Evolutionary conservation across 2,329 filamentous ascomycete genomes (phyloP).

Genomic region (Canariomyces notabilis): DNA sequence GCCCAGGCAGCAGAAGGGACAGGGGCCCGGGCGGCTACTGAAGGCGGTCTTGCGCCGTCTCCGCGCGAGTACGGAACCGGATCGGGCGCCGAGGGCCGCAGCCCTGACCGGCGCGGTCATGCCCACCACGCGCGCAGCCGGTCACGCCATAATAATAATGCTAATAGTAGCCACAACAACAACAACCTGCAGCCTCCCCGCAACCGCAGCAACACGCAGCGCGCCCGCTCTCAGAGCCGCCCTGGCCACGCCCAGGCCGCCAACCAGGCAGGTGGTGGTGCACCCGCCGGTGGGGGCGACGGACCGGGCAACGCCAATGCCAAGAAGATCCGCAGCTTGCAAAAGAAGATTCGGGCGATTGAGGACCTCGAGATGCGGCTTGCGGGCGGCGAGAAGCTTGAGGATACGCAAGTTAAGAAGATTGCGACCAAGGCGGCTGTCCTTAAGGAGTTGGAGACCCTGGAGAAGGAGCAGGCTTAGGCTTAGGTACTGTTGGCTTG

Average conservation of each 20-base stretch:
- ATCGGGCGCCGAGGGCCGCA: conserved; percentile 51
- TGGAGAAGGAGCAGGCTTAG: conserved; percentile 30
- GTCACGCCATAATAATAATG: conserved; percentile 46
- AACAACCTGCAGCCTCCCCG: conserved; percentile 28
- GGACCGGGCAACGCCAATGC: conserved; percentile 62
- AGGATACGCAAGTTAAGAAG: conserved; percentile 98
- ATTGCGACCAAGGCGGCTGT: conserved; percentile 84
- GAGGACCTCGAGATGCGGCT: conserved; percentile 97
- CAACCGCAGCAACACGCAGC: conserved; percentile 48
- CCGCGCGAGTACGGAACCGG: conserved; percentile 37
- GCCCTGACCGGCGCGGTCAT: conserved; percentile 61
- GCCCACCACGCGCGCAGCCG: conserved; percentile 45
- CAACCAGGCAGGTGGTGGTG: conserved; percentile 19
- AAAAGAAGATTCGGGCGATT: conserved; percentile 97
- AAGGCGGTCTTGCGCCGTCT: conserved; percentile 46
- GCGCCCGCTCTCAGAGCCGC: conserved; percentile 30
- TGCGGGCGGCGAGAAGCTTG: conserved; percentile 89
- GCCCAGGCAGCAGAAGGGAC: not conserved
- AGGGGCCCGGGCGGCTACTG: conserved; percentile 32
- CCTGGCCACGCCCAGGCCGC: conserved; percentile 18
- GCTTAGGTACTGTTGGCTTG: not conserved
- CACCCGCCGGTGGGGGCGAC: conserved; percentile 43
- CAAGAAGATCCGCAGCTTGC: conserved; percentile 87
- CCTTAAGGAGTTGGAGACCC: conserved; percentile 69
- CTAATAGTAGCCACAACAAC: conserved; percentile 48